Evolutionary conservation across 352 stramenopile genomes (phyloP), one percentile per base, ranked within the genome.

Genomic region (Halophytophthora batemanensis): DNA sequence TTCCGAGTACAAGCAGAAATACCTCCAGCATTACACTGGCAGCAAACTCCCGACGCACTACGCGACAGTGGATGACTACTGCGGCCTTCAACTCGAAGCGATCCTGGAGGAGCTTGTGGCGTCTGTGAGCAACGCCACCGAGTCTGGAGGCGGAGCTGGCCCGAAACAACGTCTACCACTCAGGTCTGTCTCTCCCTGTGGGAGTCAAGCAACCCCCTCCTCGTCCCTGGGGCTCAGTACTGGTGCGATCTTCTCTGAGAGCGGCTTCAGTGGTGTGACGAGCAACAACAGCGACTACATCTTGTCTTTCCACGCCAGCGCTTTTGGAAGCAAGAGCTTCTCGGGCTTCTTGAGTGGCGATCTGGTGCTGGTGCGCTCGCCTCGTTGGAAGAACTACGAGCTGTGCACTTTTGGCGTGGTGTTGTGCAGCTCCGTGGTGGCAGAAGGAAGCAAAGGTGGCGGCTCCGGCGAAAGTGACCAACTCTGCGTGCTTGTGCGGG

Each of bases 81-180:
- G 67, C 21, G 47, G 51, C 33, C 40, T 77, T 7, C 80, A 90
- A 49, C 53, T 74, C 17, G 74, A 86, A 39, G 75, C 74, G 1
- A 89, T 93, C 39, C 62, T 87, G 49, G 74, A 90, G 42, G 82
- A 93, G 34, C 53, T 87, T 15, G 49, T 83, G 3, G 67, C 76
- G 7, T 84, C 74, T 1, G 60, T 93, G 8, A 82, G 59, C 47
- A 72, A 79, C 29, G 51, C 64, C 0, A 62, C 42, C 10, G 17
- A 71, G 69, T 46, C 59, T n/a, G 59, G 65, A 7, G 57, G 68
- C 53, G 63, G 63, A 28, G 71, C 51, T 35, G 43, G 54, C 6
- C 59, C 55, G 34, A 58, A 31, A 1, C 55, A 50, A 11, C 59
- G 65, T 0, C 22, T 69, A 15, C 59, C 59, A 28, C 59, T 90